Conservation (phyloP, 164 flowering plant species). For the Vitis riparia region DNA sequence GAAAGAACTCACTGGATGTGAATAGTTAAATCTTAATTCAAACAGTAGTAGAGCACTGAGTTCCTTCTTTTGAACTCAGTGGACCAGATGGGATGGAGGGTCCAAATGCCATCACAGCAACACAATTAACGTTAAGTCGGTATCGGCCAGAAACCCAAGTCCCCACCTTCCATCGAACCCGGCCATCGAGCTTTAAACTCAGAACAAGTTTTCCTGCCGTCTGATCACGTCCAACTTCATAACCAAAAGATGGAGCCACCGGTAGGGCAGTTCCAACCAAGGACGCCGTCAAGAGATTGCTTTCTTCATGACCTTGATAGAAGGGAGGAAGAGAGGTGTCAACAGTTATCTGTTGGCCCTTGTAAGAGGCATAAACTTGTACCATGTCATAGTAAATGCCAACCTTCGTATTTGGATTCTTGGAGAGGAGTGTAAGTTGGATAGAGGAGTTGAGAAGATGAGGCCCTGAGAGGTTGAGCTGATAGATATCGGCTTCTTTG, state of each 20-base stretch:
- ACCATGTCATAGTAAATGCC: conserved; percentile 61
- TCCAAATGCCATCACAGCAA: conserved; percentile 43
- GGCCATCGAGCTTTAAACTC: conserved; percentile 46
- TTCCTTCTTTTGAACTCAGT: conserved; percentile 36
- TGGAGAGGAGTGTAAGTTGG: conserved; percentile 46
- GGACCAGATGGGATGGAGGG: conserved; percentile 33
- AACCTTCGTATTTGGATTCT: conserved; percentile 55
- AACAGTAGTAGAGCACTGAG: conserved; percentile 50
- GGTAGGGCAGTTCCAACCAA: conserved; percentile 48
- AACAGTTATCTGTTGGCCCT: conserved; percentile 53
- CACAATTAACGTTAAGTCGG: conserved; percentile 49
- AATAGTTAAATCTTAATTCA: conserved; percentile 16
- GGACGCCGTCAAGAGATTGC: conserved; percentile 38
- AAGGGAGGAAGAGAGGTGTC: conserved; percentile 47
- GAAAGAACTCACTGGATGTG: background rate
- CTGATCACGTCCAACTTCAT: conserved; percentile 55
- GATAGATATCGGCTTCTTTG: conserved; percentile 44
- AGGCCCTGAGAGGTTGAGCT: conserved; percentile 46
- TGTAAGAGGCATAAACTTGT: conserved; percentile 49
- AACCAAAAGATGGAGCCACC: conserved; percentile 53
- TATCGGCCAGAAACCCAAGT: conserved; percentile 64
- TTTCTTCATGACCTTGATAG: conserved; percentile 51
- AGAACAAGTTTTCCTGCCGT: conserved; percentile 41
- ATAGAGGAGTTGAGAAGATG: conserved; percentile 61
- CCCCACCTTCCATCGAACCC: conserved; percentile 69